These are phyloP conservation scores for Podospora anserina DNA, from an alignment of 495 filamentous ascomycete genomes.

Conservation along the genomic window DNA sequence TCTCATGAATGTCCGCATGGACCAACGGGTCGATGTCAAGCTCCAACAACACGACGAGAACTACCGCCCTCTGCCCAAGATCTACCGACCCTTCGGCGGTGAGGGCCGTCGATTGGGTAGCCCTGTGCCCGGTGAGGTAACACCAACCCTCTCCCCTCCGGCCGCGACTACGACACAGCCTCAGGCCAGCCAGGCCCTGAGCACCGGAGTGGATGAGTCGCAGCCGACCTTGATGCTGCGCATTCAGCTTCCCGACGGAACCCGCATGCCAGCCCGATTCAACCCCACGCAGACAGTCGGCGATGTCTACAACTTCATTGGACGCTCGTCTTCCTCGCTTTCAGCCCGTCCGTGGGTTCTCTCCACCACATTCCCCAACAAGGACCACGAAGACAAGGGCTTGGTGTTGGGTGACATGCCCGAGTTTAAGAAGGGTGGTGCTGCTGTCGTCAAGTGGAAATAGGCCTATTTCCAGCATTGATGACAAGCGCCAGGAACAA, in stretches of 20 bases:
- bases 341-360: slow-evolving; percentile 67
- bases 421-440: slow-evolving; percentile 77
- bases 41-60: slow-evolving; percentile 82
- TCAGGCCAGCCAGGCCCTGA: slow-evolving; percentile 32
- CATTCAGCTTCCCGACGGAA: slow-evolving; percentile 87
- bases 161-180: slow-evolving; percentile 18
- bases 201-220: slow-evolving; percentile 63
- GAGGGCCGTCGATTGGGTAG: slow-evolving; percentile 85
- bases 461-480: background rate
- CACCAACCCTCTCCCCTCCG: slow-evolving; percentile 42
- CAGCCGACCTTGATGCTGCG: slow-evolving; percentile 77
- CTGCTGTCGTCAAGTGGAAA: slow-evolving; percentile 83
- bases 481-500: too few relatives aligned
- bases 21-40: slow-evolving; percentile 88
- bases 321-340: slow-evolving; percentile 59
- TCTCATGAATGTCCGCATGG: slow-evolving; percentile 80
- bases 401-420: slow-evolving; percentile 69
- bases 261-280: slow-evolving; percentile 80
- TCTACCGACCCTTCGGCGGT: slow-evolving; percentile 83
- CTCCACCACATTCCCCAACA: slow-evolving; percentile 95
- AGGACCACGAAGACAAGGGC: slow-evolving; percentile 75
- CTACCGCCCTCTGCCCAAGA: slow-evolving; percentile 74
- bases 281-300: slow-evolving; percentile 88
- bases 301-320: slow-evolving; percentile 85
- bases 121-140: slow-evolving; percentile 68